Conservation (phyloP, 352 stramenopile genomes). For the Globisporangium carolinianum region DNA sequence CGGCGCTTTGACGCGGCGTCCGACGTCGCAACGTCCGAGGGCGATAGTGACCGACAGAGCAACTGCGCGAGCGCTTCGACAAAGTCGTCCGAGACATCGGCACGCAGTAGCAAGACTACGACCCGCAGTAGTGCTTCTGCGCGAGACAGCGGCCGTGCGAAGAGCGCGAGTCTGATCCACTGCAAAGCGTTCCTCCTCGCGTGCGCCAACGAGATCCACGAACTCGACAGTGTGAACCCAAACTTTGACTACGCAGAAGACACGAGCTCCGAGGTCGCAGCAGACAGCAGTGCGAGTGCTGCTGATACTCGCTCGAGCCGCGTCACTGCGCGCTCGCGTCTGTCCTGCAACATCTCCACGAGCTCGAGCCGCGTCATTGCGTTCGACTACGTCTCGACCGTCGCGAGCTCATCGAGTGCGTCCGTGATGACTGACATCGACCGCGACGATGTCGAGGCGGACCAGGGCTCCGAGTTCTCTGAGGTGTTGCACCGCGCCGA, state of each 20-base stretch:
- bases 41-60: not conserved
- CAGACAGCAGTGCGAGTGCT: not conserved
- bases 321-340: not conserved
- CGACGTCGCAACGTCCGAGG: slow-evolving; percentile 9
- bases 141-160: slow-evolving; percentile 32
- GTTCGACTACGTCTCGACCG: slow-evolving; percentile 56
- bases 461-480: slow-evolving; percentile 54
- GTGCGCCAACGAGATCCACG: slow-evolving; percentile 76
- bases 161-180: slow-evolving; percentile 37
- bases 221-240: slow-evolving; percentile 60
- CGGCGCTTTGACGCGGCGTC: slow-evolving; percentile 10
- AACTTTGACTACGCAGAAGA: slow-evolving; percentile 71
- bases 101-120: not conserved
- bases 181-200: slow-evolving; percentile 68
- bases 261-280: slow-evolving; percentile 17
- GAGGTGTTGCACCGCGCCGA: slow-evolving; percentile 45
- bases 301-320: not conserved
- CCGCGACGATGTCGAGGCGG: slow-evolving; percentile 29
- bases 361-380: not conserved
- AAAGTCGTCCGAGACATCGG: slow-evolving; percentile 5
- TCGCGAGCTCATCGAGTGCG: slow-evolving; percentile 11
- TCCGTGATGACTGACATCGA: slow-evolving; percentile 18
- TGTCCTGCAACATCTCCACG: not conserved
- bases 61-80: not conserved
- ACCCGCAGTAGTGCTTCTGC: not conserved